A percentile compares a stretch with the other conserved stretches of the same genome.
phyloP scores from a whole-genome alignment of 1,284 basidiomycete genomes.

The Malassezia pachydermatis region DNA sequence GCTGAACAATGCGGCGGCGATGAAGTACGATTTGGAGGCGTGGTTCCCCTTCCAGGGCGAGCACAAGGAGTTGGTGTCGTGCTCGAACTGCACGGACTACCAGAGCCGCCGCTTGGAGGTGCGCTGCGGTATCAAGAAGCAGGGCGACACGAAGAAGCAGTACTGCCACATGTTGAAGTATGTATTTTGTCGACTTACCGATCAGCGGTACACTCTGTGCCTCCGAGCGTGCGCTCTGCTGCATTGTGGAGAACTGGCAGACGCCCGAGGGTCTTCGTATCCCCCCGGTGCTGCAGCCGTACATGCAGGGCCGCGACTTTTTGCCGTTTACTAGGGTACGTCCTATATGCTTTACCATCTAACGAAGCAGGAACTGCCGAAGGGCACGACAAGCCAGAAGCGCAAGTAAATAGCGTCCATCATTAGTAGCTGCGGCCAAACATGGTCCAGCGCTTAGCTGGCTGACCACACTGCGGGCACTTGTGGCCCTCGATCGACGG shows the following conservation, averaged over 20 bases:
- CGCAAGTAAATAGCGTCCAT: conserved; percentile 10
- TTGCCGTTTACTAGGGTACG: conserved; percentile 56
- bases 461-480: conserved; percentile 42
- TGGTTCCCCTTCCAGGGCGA: conserved; percentile 98
- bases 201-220: conserved; percentile 94
- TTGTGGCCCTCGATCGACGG: conserved; percentile 32
- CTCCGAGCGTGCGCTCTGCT: conserved; percentile 89
- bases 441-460: conserved; percentile 48
- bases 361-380: conserved; percentile 66
- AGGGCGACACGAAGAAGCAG: conserved; percentile 45
- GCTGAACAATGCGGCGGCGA: conserved; percentile 87
- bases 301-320: conserved; percentile 92
- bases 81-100: conserved; percentile 52
- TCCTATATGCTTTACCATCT: background rate
- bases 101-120: conserved; percentile 45
- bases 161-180: conserved; percentile 47
- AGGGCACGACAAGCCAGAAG: conserved; percentile 51
- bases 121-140: conserved; percentile 44
- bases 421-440: conserved; percentile 43
- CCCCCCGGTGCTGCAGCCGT: conserved; percentile 76
- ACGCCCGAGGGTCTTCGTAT: conserved; percentile 83
- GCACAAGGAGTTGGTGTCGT: conserved; percentile 68
- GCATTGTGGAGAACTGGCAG: conserved; percentile 97
- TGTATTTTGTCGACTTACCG: no score
- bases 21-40: conserved; percentile 95